These are phyloP conservation scores for Soucietia sequanensis DNA, from an alignment of 805 yeast species.

Conservation along the genomic window DNA sequence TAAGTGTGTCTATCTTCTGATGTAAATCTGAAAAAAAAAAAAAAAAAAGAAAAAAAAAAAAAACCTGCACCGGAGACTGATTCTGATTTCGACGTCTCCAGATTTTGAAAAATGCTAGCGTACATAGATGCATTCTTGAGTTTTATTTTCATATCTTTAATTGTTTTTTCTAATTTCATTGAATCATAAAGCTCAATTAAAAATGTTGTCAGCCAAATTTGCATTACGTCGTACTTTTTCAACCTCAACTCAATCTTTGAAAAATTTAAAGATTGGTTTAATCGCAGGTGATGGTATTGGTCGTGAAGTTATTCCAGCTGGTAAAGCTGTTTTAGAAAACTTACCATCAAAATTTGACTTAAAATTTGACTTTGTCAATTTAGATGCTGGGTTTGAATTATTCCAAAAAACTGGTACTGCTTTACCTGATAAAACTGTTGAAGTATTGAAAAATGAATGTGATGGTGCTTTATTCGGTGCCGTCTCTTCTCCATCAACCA, in stretches of 20 bases:
- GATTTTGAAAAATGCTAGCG: no score
- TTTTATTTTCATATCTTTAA: no score
- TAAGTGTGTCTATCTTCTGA: no score
- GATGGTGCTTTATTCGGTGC: constrained; percentile 99
- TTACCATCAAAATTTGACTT: constrained; percentile 75
- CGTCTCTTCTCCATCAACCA: constrained; percentile 90
- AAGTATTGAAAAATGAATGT: constrained; percentile 71
- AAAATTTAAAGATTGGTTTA: constrained; percentile 52
- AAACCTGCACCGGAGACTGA: no score
- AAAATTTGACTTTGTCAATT: constrained; percentile 79
- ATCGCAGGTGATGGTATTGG: constrained; percentile 99
- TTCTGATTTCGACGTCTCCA: no score
- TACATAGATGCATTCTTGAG: no score
- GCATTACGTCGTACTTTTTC: constrained; percentile 29
- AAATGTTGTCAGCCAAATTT: constrained; percentile 20
- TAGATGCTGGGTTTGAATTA: constrained; percentile 92
- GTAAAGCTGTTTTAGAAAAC: constrained; percentile 79
- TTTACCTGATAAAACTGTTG: constrained; percentile 88
- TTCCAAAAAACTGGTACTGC: constrained; percentile 96
- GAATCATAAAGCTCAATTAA: neutral
- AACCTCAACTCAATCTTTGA: constrained; percentile 27
- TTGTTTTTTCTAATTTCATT: no score
- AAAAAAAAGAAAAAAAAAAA: no score
- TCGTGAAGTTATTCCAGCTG: constrained; percentile 96
- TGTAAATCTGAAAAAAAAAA: no score